These are phyloP conservation scores for Podospora pseudopauciseta DNA, from an alignment of 495 filamentous ascomycete species.

Conservation along the genomic window DNA sequence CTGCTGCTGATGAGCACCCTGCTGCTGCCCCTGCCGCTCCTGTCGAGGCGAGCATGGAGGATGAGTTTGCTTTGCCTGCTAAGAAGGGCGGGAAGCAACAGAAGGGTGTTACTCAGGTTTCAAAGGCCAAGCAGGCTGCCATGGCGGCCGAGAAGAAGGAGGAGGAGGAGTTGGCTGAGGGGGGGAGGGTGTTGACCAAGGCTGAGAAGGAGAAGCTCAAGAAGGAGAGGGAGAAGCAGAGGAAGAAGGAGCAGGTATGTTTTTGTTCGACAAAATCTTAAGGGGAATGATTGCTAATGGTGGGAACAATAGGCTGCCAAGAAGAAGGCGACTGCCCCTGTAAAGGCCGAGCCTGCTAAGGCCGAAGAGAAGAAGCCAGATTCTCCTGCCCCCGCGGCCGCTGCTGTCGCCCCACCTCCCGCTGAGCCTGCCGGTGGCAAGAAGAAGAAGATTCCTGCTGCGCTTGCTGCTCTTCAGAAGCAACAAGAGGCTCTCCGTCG, in stretches of 20 bases:
- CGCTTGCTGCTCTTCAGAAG: slow-evolving; percentile 77
- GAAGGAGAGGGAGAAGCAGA: slow-evolving; percentile 92
- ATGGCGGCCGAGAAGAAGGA: slow-evolving; percentile 39
- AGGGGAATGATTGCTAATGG: slow-evolving; percentile 15
- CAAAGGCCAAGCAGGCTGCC: slow-evolving; percentile 40
- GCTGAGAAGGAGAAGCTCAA: slow-evolving; percentile 95
- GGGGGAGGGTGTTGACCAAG: slow-evolving; percentile 76
- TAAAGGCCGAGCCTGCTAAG: slow-evolving; percentile 52
- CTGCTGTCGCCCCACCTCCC: slow-evolving; percentile 39
- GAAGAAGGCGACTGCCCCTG: slow-evolving; percentile 57
- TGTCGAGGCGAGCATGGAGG: slow-evolving; percentile 78
- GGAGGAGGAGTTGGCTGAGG: slow-evolving; percentile 54
- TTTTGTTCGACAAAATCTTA: not conserved
- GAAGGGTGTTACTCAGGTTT: slow-evolving; percentile 65
- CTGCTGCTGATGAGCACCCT: slow-evolving; percentile 34
- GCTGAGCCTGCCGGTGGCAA: slow-evolving; percentile 52
- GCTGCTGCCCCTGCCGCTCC: slow-evolving; percentile 49
- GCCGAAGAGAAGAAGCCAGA: slow-evolving; percentile 46
- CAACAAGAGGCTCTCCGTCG: slow-evolving; percentile 80
- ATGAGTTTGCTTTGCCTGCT: slow-evolving; percentile 77
- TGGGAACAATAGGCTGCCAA: slow-evolving; percentile 54
- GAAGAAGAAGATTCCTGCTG: slow-evolving; percentile 89
- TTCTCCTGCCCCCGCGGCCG: slow-evolving; percentile 21
- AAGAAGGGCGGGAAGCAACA: slow-evolving; percentile 94
- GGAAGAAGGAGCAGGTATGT: slow-evolving; percentile 83